Evolutionary conservation across 2,329 filamentous ascomycete genomes (phyloP), one percentile per base, ranked within the genome.

Genomic region (Talaromyces pinophilus): DNA sequence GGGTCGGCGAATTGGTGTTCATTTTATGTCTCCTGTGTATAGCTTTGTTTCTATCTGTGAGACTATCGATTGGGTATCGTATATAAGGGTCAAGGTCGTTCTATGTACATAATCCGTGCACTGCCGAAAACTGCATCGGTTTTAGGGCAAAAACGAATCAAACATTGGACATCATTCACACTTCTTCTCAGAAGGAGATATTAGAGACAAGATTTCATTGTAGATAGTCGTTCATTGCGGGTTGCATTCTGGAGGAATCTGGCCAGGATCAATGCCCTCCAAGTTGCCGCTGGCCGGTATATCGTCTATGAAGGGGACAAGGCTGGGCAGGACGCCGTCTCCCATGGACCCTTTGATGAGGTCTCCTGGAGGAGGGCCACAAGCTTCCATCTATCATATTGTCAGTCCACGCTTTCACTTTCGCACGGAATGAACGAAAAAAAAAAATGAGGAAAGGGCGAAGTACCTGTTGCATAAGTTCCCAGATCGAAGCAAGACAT

Each of bases 401-500:
- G 35, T 65, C 17, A 65, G 63, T 38, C 8, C 42, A 38, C 13
- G 13, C 19, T 7, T 42, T 5, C 25, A 59, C 3, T 33, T n/a
- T 42, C 22, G 22, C 1, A 15, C 6, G 54, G 7, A 15, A 22
- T 38, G 1, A 38, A 22, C 19, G 15, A 3, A 22, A 22, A 5
- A 33, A 4, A 19, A 19, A 19, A 19, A 19, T n/a, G 64, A 22
- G 2, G 33, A 52, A 30, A 38, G 25, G 25, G 15, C 13, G 48
- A 76, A 85, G 77, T 79, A 97, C 94, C 88, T 94, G 94, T 79
- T 98, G 94, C 95, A 99, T 99, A 76, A 90, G 90, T 74, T 97
- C 93, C 70, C 97, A 94, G 73, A 99, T 95, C 78, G 93, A 97
- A 76, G 96, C 92, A 69, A 93, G 85, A 79, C 96, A 92, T 55